Evolutionary conservation across 169 alveolate genomes (phyloP).

Genomic region (Cryptosporidium felis): DNA sequence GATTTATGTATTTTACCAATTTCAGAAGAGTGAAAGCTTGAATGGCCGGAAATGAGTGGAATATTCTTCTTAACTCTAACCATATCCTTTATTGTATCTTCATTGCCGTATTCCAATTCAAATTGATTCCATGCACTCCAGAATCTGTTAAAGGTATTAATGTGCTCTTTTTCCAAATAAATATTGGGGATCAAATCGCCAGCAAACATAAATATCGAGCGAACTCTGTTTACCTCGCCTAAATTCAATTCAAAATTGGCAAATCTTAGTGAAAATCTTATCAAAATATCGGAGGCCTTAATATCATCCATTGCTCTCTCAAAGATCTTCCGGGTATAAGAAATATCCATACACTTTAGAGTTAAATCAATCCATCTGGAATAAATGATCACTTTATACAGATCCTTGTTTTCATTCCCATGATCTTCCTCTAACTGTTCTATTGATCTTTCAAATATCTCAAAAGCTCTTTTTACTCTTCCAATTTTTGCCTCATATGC

Average conservation of each 20-base stretch:
- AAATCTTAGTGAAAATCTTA: conserved; percentile 11
- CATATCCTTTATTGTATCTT: conserved; percentile 57
- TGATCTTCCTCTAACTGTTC: background rate
- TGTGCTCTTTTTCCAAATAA: background rate
- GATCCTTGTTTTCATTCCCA: too few species aligned
- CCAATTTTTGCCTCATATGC: conserved; percentile 41
- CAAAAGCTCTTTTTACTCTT: conserved; percentile 34
- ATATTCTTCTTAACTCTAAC: conserved; percentile 24
- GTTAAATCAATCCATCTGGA: conserved; percentile 9
- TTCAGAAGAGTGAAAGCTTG: background rate
- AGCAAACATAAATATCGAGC: conserved; percentile 30
- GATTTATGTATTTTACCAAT: too few species aligned
- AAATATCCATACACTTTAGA: background rate
- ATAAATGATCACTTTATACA: conserved; percentile 4
- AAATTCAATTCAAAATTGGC: conserved; percentile 33
- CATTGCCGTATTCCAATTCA: conserved; percentile 54
- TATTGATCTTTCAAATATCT: conserved; percentile 1
- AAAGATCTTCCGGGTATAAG: conserved; percentile 31
- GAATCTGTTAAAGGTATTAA: background rate
- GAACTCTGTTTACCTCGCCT: conserved; percentile 56
- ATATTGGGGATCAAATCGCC: conserved; percentile 52
- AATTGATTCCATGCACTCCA: conserved; percentile 57
- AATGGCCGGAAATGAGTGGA: conserved; percentile 25
- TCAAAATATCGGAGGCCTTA: conserved; percentile 24
- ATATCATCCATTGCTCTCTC: conserved; percentile 39